Evolutionary conservation across 345 rosid species (phyloP).

Genomic region (Moringa oleifera): DNA sequence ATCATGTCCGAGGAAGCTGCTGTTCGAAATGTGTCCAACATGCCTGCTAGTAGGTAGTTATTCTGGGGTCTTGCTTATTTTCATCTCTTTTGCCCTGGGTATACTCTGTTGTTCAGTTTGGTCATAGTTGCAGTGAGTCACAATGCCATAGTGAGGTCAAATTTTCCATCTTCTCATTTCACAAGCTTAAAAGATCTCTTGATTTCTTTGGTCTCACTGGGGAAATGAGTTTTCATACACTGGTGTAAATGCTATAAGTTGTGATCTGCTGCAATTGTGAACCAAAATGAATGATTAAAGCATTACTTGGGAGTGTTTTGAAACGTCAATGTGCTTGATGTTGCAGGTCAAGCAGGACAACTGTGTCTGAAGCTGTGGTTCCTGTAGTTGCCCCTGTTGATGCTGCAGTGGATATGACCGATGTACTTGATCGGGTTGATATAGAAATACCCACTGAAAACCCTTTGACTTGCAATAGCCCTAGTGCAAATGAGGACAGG

Average conservation of each 20-base stretch:
- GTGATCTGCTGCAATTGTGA: background rate
- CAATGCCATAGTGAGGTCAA: background rate
- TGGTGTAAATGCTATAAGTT: background rate
- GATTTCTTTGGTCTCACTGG: too few relatives aligned
- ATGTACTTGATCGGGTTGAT: constrained; percentile 16
- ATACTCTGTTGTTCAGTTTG: background rate
- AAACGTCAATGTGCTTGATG: constrained; percentile 4
- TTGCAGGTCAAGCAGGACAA: constrained; percentile 71
- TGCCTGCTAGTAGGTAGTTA: constrained; percentile 74
- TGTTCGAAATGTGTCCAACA: constrained; percentile 42
- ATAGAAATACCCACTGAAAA: constrained; percentile 32
- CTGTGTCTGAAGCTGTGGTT: constrained; percentile 50
- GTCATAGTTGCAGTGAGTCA: constrained; percentile 11
- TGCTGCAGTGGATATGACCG: constrained; percentile 22
- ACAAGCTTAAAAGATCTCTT: too few relatives aligned
- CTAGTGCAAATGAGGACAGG: constrained; percentile 34
- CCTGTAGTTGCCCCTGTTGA: constrained; percentile 37
- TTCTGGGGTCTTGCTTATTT: constrained; percentile 4
- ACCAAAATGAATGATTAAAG: background rate
- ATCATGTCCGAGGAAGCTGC: constrained; percentile 51
- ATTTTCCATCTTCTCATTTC: too few relatives aligned
- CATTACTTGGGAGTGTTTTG: background rate
- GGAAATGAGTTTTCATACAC: background rate
- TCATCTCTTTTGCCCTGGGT: background rate
- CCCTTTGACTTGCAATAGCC: constrained; percentile 37